These are phyloP conservation scores for Sarocladium strictum DNA, from an alignment of 2,329 filamentous ascomycete genomes.

Conservation along the genomic window DNA sequence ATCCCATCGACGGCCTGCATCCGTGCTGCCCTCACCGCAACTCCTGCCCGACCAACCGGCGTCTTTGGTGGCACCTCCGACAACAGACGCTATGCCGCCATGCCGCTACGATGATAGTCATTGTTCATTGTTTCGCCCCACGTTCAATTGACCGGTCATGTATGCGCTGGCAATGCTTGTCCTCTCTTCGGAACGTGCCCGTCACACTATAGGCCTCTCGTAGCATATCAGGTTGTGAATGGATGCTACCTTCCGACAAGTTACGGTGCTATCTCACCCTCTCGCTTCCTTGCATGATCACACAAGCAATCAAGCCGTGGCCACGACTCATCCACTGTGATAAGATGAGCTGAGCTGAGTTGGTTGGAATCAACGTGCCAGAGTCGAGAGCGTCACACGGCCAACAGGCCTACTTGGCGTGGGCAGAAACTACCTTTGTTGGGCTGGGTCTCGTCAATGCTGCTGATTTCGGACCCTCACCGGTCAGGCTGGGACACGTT, in stretches of 20 bases:
- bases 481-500: conserved; percentile 4
- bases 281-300: background rate
- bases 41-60: conserved; percentile 4
- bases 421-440: no score
- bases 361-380: no score
- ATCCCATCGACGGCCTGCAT: background rate
- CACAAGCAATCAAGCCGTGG: background rate
- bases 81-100: background rate
- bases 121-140: background rate
- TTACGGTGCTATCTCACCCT: background rate
- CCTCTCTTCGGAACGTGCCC: conserved; percentile 2
- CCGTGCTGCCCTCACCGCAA: conserved; percentile 6
- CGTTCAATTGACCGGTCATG: background rate
- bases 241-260: background rate
- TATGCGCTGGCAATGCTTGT: conserved; percentile 5
- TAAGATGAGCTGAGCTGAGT: no score
- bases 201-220: background rate
- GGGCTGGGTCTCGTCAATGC: background rate
- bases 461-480: background rate
- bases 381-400: no score
- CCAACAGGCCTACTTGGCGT: no score
- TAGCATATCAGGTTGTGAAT: background rate
- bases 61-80: conserved; percentile 2
- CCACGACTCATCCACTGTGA: background rate
- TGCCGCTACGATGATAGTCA: background rate